These are phyloP conservation scores for Penicillium sp. DNA, from an alignment of 2,329 filamentous ascomycete genomes.

Conservation along the genomic window DNA sequence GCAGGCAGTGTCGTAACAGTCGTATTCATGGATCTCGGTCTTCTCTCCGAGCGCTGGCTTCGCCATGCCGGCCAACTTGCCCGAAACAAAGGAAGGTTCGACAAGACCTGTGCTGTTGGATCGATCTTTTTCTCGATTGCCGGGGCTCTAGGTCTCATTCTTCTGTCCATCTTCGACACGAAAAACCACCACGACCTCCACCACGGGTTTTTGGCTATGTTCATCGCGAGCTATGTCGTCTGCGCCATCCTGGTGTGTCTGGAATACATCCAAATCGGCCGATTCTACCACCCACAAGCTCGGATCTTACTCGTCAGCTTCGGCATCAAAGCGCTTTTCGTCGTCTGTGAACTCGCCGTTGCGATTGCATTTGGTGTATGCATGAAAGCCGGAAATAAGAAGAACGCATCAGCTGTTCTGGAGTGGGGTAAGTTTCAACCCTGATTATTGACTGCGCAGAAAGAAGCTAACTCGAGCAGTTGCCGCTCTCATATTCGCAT, in stretches of 20 bases:
- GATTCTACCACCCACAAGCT: slow-evolving; percentile 6
- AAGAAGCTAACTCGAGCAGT: slow-evolving; percentile 1
- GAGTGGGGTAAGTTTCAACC: slow-evolving; percentile 7
- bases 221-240: slow-evolving; percentile 7
- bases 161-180: slow-evolving; percentile 7
- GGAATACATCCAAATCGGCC: slow-evolving; percentile 8
- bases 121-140: slow-evolving; percentile 6
- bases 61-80: slow-evolving; percentile 9
- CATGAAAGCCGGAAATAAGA: not conserved
- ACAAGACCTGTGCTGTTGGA: slow-evolving; percentile 7
- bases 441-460: not conserved
- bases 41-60: slow-evolving; percentile 8
- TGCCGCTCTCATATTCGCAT: slow-evolving; percentile 6
- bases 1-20: slow-evolving; percentile 6
- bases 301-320: slow-evolving; percentile 9
- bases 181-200: slow-evolving; percentile 2
- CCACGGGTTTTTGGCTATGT: slow-evolving; percentile 8
- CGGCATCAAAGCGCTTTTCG: slow-evolving; percentile 1
- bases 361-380: slow-evolving; percentile 7
- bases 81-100: slow-evolving; percentile 4
- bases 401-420: slow-evolving; percentile 4
- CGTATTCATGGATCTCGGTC: slow-evolving; percentile 6
- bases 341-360: slow-evolving; percentile 5
- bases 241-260: slow-evolving; percentile 8
- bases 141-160: slow-evolving; percentile 5